A percentile compares a stretch with the other conserved stretches of the same genome.
These are phyloP conservation scores for Penicillium vulpinum DNA, from an alignment of 2,329 filamentous ascomycete genomes.

Conservation along the genomic window DNA sequence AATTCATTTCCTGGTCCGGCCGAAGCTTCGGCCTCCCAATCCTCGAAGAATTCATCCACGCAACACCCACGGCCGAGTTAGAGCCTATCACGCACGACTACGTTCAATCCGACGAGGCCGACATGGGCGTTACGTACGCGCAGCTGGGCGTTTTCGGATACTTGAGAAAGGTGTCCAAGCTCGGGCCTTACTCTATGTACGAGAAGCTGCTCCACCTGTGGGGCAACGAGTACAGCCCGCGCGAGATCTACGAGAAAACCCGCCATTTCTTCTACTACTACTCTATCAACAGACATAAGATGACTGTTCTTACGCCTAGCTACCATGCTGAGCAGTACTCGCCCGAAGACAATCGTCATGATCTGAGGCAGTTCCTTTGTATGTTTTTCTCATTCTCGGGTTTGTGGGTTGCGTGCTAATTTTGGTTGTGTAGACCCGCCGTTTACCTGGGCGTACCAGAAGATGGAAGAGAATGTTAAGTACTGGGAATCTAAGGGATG, in stretches of 20 bases:
- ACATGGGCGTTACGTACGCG: constrained; percentile 56
- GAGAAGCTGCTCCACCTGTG: constrained; percentile 54
- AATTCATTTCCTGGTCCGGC: constrained; percentile 67
- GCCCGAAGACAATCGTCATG: constrained; percentile 60
- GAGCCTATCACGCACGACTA: constrained; percentile 59
- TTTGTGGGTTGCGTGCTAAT: background rate
- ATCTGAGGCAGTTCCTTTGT: constrained; percentile 57
- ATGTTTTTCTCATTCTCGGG: background rate
- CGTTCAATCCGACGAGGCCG: constrained; percentile 31
- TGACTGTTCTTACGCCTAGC: constrained; percentile 60
- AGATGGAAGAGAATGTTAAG: constrained; percentile 51
- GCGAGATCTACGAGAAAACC: constrained; percentile 51
- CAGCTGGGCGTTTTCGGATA: constrained; percentile 56
- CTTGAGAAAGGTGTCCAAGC: constrained; percentile 56
- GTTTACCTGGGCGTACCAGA: constrained; percentile 49
- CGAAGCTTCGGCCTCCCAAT: constrained; percentile 63
- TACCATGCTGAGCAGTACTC: constrained; percentile 56
- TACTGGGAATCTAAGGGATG: constrained; percentile 44
- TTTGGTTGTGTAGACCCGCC: constrained; percentile 29
- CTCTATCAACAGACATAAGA: constrained; percentile 66
- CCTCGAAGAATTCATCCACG: constrained; percentile 65
- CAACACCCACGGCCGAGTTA: constrained; percentile 62
- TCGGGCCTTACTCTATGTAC: constrained; percentile 58
- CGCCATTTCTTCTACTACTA: constrained; percentile 52
- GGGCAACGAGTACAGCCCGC: constrained; percentile 42